Conservation (phyloP, 768 basidiomycete genomes). For the Leucocoprinus sp. region DNA sequence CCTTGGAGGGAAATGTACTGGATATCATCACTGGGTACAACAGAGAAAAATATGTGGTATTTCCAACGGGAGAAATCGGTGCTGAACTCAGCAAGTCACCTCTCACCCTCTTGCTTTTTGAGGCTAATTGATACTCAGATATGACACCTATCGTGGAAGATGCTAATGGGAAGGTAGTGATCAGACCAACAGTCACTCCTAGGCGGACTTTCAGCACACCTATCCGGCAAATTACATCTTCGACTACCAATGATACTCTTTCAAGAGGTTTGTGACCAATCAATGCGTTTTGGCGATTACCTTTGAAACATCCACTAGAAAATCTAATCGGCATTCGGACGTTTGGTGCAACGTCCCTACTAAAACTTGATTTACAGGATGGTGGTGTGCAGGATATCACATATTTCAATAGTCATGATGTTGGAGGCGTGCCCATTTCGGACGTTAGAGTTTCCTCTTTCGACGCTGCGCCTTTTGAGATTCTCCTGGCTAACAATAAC, state of each 20-base stretch:
- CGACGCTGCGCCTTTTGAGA: slow-evolving; percentile 19
- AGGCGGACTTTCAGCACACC: slow-evolving; percentile 52
- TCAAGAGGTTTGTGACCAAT: neutral
- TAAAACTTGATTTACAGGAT: slow-evolving; percentile 21
- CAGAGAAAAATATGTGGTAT: slow-evolving; percentile 28
- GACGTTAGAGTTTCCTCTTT: slow-evolving; percentile 39
- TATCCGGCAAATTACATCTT: slow-evolving; percentile 50
- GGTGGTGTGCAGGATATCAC: slow-evolving; percentile 23
- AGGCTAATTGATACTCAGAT: slow-evolving; percentile 27
- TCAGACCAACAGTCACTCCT: slow-evolving; percentile 34
- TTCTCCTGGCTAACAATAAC: slow-evolving; percentile 38
- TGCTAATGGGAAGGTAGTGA: slow-evolving; percentile 19
- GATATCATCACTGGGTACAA: slow-evolving; percentile 26
- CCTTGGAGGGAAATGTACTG: slow-evolving; percentile 47
- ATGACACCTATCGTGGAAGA: slow-evolving; percentile 34
- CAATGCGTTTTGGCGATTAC: neutral
- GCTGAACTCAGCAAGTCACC: slow-evolving; percentile 49
- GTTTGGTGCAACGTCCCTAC: slow-evolving; percentile 33
- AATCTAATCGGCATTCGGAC: slow-evolving; percentile 38
- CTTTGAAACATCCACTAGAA: slow-evolving; percentile 14
- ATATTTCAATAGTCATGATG: slow-evolving; percentile 29
- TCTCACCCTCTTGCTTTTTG: slow-evolving; percentile 5
- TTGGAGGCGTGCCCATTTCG: slow-evolving; percentile 31
- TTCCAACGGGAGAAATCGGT: slow-evolving; percentile 57
- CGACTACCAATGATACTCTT: neutral